Base-by-base conservation (phyloP, 1,139 yeast genomes). In the Candida sanyaensis region DNA sequence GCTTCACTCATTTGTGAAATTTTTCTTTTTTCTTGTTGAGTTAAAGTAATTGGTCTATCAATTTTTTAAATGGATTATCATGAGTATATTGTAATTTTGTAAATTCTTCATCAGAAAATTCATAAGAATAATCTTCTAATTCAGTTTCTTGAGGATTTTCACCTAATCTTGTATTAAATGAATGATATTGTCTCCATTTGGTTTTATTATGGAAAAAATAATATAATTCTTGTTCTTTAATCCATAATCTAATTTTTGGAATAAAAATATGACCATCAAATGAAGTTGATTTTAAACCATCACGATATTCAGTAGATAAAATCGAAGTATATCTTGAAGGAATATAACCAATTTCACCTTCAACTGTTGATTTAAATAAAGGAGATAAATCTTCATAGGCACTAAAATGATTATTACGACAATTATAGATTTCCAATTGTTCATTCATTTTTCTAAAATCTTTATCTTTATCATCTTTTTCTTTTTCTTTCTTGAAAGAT, bases 341-440 rank as follows among this genome's bases (percentile, higher is more conserved):
- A 10, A 72, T 57, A 53, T 71, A 73, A 2, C 75, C 77, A 27
- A 66, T 52, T 55, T 72, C 77, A 8, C 77, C 77, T 56, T 73
- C 77, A 13, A 71, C 59, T 24, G 49, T 42, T 0, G 71, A 51
- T 48, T 63, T 58, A 10, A 58, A 47, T 40, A 67, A 56, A 17
- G 72, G 72, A 17, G 59, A 57, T 10, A 65, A 48, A 49, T 65
- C 67, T 41, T 56, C 50, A 34, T 60, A 55, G 24, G 56, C 46
- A 28, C 59, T 54, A 44, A 65, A 65, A 54, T 65, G 69, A 42
- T 63, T 63, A 47, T 65, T 60, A 41, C 69, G 55, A 50, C 69
- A 72, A 50, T 72, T 72, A 56, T 68, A 72, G 6, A 64, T 56
- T 45, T 68, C 56, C 48, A 68, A 62, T 2, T 41, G 12, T 31